phyloP scores from a whole-genome alignment of 2,329 filamentous ascomycete species.

The Xylariaceae sp. region DNA sequence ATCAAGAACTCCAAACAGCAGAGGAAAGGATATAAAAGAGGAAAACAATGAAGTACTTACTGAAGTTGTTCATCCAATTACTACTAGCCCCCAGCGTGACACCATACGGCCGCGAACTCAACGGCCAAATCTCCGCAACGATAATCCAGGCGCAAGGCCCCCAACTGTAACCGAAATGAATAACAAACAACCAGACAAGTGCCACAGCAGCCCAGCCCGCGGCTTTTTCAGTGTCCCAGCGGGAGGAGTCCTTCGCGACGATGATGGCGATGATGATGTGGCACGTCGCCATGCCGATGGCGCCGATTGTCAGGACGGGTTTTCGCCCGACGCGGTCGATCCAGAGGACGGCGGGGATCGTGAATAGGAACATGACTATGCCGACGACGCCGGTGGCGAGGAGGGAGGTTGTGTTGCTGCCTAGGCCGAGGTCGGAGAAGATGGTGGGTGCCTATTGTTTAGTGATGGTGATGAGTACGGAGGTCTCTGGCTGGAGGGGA shows the following conservation, averaged over 20 bases:
- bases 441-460: conserved; percentile 64
- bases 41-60: conserved; percentile 17
- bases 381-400: conserved; percentile 69
- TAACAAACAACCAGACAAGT: conserved; percentile 72
- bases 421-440: conserved; percentile 62
- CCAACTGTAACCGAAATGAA: conserved; percentile 74
- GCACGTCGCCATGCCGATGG: conserved; percentile 65
- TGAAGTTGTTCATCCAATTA: conserved; percentile 59
- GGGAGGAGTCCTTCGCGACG: conserved; percentile 57
- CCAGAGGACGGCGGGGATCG: conserved; percentile 62
- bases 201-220: conserved; percentile 66
- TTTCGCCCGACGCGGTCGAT: conserved; percentile 63
- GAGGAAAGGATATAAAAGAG: neutral
- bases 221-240: conserved; percentile 52
- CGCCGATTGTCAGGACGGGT: conserved; percentile 59
- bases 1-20: too few relatives aligned
- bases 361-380: conserved; percentile 65
- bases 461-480: neutral
- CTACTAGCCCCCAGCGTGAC: conserved; percentile 63
- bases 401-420: conserved; percentile 47
- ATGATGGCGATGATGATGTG: conserved; percentile 71
- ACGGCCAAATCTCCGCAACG: conserved; percentile 69
- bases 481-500: neutral
- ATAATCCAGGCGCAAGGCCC: conserved; percentile 72
- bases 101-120: conserved; percentile 66